Evolutionary conservation across 2,329 filamentous ascomycete genomes (phyloP).

Genomic region (Fusarium metavorans): DNA sequence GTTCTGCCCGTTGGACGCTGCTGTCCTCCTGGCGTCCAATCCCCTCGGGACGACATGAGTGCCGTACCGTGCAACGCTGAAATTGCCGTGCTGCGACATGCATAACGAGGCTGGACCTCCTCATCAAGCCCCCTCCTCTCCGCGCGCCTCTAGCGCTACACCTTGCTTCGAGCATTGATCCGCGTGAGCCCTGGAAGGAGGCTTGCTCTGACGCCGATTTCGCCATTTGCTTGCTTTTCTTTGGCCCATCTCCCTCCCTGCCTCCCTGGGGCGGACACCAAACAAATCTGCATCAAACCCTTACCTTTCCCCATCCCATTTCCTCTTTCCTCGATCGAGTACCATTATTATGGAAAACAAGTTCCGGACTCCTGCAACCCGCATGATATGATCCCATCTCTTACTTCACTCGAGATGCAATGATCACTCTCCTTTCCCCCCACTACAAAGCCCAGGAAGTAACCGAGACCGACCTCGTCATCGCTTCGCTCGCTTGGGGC

Average conservation of each 20-base stretch:
- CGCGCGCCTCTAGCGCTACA: slow-evolving; percentile 13
- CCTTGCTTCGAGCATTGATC: neutral
- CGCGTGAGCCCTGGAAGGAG: neutral
- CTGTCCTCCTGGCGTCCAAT: slow-evolving; percentile 1
- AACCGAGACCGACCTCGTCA: slow-evolving; percentile 37
- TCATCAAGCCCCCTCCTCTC: neutral
- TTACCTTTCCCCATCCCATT: neutral
- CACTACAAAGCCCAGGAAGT: slow-evolving; percentile 36
- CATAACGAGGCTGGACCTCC: slow-evolving; percentile 18
- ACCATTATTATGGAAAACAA: slow-evolving; percentile 24
- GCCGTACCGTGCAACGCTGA: neutral
- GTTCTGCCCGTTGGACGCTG: slow-evolving; percentile 4
- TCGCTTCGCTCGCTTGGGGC: slow-evolving; percentile 51
- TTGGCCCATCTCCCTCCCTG: neutral
- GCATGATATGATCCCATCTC: slow-evolving; percentile 7
- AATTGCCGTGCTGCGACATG: slow-evolving; percentile 9
- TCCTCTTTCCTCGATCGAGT: neutral
- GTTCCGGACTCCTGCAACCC: slow-evolving; percentile 6
- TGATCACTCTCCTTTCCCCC: slow-evolving; percentile 42
- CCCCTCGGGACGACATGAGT: neutral
- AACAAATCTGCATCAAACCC: neutral
- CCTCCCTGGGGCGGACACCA: neutral
- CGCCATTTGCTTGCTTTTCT: neutral
- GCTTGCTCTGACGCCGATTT: neutral
- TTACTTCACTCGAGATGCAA: slow-evolving; percentile 20